Conservation (phyloP, 1,284 basidiomycete genomes). For the Trametes sp. region DNA sequence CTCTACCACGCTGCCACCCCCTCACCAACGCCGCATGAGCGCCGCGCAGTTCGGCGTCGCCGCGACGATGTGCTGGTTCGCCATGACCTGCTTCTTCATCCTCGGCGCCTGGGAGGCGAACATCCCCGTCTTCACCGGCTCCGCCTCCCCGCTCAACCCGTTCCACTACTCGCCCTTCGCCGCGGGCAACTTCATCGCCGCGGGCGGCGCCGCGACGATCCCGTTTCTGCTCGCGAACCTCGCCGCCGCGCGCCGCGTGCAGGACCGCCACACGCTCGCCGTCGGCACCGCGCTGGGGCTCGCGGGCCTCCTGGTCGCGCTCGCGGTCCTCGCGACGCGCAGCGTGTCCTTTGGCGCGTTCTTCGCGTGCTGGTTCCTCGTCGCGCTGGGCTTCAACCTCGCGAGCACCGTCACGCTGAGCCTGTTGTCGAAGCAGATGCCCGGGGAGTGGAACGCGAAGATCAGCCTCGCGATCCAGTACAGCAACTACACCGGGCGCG, state of each 20-base stretch:
- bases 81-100: slow-evolving; percentile 78
- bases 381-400: slow-evolving; percentile 77
- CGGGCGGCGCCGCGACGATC: slow-evolving; percentile 67
- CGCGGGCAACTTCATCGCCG: slow-evolving; percentile 75
- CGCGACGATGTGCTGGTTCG: slow-evolving; percentile 73
- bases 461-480: slow-evolving; percentile 71
- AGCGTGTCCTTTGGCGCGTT: slow-evolving; percentile 58
- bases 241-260: slow-evolving; percentile 60
- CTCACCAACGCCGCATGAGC: slow-evolving; percentile 19
- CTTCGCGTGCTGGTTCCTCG: slow-evolving; percentile 71
- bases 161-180: slow-evolving; percentile 68
- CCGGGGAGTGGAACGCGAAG: slow-evolving; percentile 63
- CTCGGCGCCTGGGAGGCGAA: slow-evolving; percentile 78
- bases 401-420: slow-evolving; percentile 72
- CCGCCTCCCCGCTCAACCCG: slow-evolving; percentile 34
- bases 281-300: slow-evolving; percentile 59
- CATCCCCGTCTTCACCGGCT: slow-evolving; percentile 68
- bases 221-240: slow-evolving; percentile 73
- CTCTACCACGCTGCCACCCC: neutral
- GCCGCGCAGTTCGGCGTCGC: slow-evolving; percentile 55
- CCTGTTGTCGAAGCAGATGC: slow-evolving; percentile 72
- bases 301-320: slow-evolving; percentile 58
- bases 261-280: slow-evolving; percentile 68
- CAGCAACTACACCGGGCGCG: slow-evolving; percentile 69
- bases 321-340: slow-evolving; percentile 51